Conservation (phyloP, 768 basidiomycete species). For the Tulasnella sp. region DNA sequence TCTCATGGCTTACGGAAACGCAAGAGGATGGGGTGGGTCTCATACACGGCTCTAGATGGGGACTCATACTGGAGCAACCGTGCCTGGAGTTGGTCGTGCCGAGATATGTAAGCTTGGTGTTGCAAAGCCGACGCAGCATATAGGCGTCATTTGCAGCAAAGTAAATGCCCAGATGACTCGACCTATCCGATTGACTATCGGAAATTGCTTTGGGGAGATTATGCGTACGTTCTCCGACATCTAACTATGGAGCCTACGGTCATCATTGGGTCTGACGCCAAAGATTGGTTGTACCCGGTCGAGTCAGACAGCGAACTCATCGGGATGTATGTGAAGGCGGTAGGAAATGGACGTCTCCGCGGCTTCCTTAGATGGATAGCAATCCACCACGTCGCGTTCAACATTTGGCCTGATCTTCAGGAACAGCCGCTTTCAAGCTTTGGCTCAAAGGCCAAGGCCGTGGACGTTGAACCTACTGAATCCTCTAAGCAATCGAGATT, state of each 20-base stretch:
- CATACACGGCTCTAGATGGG: too few species aligned
- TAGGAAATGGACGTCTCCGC: conserved; percentile 41
- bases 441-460: conserved; percentile 10
- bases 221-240: conserved; percentile 56
- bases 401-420: conserved; percentile 64
- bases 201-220: conserved; percentile 78
- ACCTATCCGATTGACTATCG: conserved; percentile 73
- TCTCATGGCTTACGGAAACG: too few species aligned
- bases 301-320: conserved; percentile 62
- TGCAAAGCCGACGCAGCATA: too few species aligned
- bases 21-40: too few species aligned
- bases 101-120: too few species aligned
- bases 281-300: conserved; percentile 66
- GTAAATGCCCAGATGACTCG: too few species aligned
- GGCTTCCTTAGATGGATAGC: conserved; percentile 66
- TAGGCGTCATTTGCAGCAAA: too few species aligned
- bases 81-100: too few species aligned
- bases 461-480: background rate
- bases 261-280: conserved; percentile 41
- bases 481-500: background rate
- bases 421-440: background rate
- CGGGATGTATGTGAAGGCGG: conserved; percentile 56
- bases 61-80: too few species aligned
- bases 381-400: conserved; percentile 71
- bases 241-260: conserved; percentile 29